phyloP scores from a whole-genome alignment of 192 early-diverging fungal genomes.

The Chytriomyces sp. region DNA sequence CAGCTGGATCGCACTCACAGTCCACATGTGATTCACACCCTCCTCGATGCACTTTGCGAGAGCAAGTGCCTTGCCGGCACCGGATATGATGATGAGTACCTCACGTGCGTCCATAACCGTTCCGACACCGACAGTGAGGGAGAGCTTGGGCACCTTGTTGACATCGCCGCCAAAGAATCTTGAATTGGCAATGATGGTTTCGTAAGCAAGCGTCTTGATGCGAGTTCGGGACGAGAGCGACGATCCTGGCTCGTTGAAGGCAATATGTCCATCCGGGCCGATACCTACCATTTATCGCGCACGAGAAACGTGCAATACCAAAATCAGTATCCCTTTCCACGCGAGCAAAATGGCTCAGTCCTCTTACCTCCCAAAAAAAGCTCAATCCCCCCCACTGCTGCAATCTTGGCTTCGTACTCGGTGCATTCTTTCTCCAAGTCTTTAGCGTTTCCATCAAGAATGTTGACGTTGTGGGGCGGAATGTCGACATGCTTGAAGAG shows the following conservation, averaged over 20 bases:
- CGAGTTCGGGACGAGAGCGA: constrained; percentile 79
- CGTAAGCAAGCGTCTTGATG: constrained; percentile 86
- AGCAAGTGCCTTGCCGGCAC: constrained; percentile 81
- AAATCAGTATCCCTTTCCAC: no score
- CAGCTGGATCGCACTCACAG: constrained; percentile 81
- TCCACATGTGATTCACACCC: constrained; percentile 90
- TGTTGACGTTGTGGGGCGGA: constrained; percentile 76
- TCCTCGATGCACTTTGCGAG: constrained; percentile 83
- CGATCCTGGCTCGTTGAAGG: constrained; percentile 89
- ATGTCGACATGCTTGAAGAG: constrained; percentile 89
- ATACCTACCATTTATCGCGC: constrained; percentile 54
- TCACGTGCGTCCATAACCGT: constrained; percentile 88
- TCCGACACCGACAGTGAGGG: constrained; percentile 85
- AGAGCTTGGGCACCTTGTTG: constrained; percentile 81
- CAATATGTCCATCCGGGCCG: constrained; percentile 90
- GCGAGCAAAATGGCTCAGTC: no score
- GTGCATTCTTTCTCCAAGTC: constrained; percentile 81
- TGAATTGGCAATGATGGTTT: constrained; percentile 84
- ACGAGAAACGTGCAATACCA: no score
- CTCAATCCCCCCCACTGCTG: constrained; percentile 80
- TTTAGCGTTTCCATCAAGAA: constrained; percentile 81
- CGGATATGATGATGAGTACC: constrained; percentile 82
- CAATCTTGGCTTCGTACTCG: constrained; percentile 79
- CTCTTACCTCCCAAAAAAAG: constrained; percentile 74
- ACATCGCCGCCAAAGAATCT: constrained; percentile 85